phyloP scores from a whole-genome alignment of 257 asterid genomes.

The Echium plantagineum region DNA sequence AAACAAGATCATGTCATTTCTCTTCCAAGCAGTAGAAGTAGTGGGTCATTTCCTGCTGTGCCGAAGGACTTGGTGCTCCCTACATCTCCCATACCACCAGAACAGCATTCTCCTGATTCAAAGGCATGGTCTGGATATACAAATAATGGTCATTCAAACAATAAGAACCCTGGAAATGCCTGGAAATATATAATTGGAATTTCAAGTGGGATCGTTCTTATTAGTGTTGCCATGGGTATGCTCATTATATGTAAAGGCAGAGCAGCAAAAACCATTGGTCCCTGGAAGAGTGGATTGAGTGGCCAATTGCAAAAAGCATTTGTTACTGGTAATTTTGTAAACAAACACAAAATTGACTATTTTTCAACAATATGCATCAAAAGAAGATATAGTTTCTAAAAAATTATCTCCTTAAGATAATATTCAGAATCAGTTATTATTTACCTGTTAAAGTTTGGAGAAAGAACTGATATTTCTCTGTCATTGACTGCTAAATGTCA shows the following conservation, averaged over 20 bases:
- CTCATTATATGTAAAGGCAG: conserved; percentile 39
- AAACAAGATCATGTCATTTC: too few species aligned
- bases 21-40: too few species aligned
- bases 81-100: conserved; percentile 8
- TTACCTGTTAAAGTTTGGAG: too few species aligned
- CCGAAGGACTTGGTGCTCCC: conserved; percentile 24
- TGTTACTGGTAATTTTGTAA: conserved; percentile 45
- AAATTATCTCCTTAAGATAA: not conserved
- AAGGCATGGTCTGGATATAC: conserved; percentile 5
- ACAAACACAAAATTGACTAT: not conserved
- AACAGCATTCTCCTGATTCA: conserved; percentile 7
- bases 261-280: conserved; percentile 52
- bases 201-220: conserved; percentile 24
- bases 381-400: not conserved
- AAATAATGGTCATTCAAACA: conserved; percentile 6
- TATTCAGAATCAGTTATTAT: too few species aligned
- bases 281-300: conserved; percentile 93
- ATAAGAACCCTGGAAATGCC: conserved; percentile 14
- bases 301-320: conserved; percentile 94
- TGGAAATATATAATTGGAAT: conserved; percentile 40
- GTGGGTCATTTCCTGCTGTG: conserved; percentile 65
- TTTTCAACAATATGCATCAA: not conserved
- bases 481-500: too few species aligned
- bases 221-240: conserved; percentile 22
- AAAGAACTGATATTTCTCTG: too few species aligned